Evolutionary conservation across 1,139 yeast genomes (phyloP).

Genomic region (Blastobotrys proliferans): DNA sequence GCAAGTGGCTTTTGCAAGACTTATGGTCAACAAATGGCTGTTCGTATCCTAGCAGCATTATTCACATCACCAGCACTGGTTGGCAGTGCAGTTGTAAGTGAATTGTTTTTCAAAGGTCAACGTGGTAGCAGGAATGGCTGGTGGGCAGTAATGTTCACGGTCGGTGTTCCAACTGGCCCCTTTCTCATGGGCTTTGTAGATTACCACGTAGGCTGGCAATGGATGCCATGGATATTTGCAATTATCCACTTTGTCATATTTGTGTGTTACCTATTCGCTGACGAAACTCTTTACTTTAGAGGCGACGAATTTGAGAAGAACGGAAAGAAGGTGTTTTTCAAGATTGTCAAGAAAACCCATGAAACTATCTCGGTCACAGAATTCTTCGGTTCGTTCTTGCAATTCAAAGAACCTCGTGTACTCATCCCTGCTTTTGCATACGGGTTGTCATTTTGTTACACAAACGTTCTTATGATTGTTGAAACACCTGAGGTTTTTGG

Average conservation of each 20-base stretch:
- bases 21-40: slow-evolving; percentile 22
- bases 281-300: slow-evolving; percentile 20
- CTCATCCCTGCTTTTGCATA: slow-evolving; percentile 25
- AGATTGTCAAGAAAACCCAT: background rate
- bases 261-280: slow-evolving; percentile 13
- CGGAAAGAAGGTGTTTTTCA: background rate
- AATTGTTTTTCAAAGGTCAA: slow-evolving; percentile 20
- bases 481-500: slow-evolving; percentile 32
- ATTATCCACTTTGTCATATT: slow-evolving; percentile 15
- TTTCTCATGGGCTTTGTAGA: slow-evolving; percentile 23
- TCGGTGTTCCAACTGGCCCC: slow-evolving; percentile 24
- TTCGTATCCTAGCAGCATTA: slow-evolving; percentile 17
- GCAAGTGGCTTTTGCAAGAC: slow-evolving; percentile 23
- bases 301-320: background rate
- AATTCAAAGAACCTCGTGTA: background rate
- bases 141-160: slow-evolving; percentile 22
- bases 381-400: background rate
- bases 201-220: slow-evolving; percentile 18
- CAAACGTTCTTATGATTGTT: slow-evolving; percentile 31
- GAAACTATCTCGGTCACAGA: background rate
- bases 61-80: slow-evolving; percentile 13
- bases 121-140: slow-evolving; percentile 22
- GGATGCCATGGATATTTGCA: slow-evolving; percentile 20
- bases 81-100: slow-evolving; percentile 21
- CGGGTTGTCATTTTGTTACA: slow-evolving; percentile 29